These are phyloP conservation scores for Phytophthora kernoviae DNA, from an alignment of 352 stramenopile species.

Conservation along the genomic window DNA sequence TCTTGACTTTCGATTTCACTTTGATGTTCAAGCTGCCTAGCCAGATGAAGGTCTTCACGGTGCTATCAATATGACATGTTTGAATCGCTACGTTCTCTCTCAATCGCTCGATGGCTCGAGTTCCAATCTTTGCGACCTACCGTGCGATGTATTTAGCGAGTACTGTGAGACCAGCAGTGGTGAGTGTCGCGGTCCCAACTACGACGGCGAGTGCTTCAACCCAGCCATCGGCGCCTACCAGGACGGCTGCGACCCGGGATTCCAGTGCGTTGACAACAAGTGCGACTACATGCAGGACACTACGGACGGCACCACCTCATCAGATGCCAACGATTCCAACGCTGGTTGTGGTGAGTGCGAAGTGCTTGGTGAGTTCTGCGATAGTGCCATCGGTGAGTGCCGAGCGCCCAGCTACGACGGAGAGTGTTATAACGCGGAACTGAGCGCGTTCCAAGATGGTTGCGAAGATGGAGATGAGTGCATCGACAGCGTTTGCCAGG, in stretches of 20 bases:
- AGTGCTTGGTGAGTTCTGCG: slow-evolving; percentile 29
- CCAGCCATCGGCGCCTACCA: slow-evolving; percentile 32
- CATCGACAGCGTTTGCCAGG: slow-evolving; percentile 3
- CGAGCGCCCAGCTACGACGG: slow-evolving; percentile 19
- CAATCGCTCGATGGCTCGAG: slow-evolving; percentile 1
- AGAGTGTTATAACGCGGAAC: slow-evolving; percentile 47
- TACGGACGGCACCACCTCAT: slow-evolving; percentile 10
- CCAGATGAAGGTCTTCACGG: slow-evolving; percentile 13
- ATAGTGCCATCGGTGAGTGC: slow-evolving; percentile 20
- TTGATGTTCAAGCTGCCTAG: not conserved
- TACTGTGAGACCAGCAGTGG: slow-evolving; percentile 37
- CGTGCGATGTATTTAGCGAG: slow-evolving; percentile 27
- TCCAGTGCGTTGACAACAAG: slow-evolving; percentile 33
- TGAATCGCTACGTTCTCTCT: not conserved
- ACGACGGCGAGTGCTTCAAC: slow-evolving; percentile 33
- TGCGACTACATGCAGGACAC: slow-evolving; percentile 25
- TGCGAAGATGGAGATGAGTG: slow-evolving; percentile 28
- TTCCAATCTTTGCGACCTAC: slow-evolving; percentile 11
- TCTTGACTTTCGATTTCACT: slow-evolving; percentile 14
- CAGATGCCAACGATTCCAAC: not conserved
- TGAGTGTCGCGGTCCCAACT: slow-evolving; percentile 24
- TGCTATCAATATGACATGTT: slow-evolving; percentile 1
- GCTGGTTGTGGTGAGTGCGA: not conserved
- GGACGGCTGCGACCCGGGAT: slow-evolving; percentile 32
- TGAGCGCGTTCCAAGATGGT: slow-evolving; percentile 24